A percentile compares a stretch with the other conserved stretches of the same genome.
phyloP scores from a whole-genome alignment of 2,329 filamentous ascomycete species.

The Colletotrichum musicola region DNA sequence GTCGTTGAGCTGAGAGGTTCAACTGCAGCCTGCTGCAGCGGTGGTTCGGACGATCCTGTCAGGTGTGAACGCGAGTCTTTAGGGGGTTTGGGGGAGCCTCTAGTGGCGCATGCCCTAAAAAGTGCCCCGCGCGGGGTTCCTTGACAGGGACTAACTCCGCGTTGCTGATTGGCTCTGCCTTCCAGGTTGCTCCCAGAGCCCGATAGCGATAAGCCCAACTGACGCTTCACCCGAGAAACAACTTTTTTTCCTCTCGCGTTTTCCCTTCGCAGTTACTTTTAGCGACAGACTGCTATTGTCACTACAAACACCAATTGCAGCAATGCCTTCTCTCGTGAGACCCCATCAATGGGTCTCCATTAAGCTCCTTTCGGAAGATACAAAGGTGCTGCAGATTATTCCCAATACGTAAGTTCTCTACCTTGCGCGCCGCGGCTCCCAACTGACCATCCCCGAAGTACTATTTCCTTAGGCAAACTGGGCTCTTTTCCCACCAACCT shows the following conservation, averaged over 20 bases:
- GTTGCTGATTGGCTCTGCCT: conserved; percentile 16
- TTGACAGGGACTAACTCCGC: not conserved
- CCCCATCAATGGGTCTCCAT: conserved; percentile 72
- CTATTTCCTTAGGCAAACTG: conserved; percentile 91
- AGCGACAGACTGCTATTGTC: not conserved
- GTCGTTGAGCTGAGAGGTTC: not conserved
- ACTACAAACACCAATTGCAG: not conserved
- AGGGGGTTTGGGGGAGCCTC: not conserved
- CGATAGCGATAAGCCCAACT: conserved; percentile 35
- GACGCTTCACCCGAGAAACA: conserved; percentile 10
- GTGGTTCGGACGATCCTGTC: not conserved
- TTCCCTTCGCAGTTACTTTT: conserved; percentile 17
- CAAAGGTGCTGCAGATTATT: conserved; percentile 68
- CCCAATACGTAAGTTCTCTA: conserved; percentile 68
- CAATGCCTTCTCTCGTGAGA: conserved; percentile 61
- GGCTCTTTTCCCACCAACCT: conserved; percentile 91
- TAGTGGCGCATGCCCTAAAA: conserved; percentile 6
- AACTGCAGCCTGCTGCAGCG: not conserved
- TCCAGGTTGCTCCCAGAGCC: too few relatives aligned
- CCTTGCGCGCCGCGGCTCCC: conserved; percentile 13
- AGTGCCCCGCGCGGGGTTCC: conserved; percentile 39
- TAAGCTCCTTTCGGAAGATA: conserved; percentile 69
- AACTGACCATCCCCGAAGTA: conserved; percentile 62
- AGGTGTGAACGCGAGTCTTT: not conserved
- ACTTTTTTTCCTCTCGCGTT: conserved; percentile 19